phyloP scores from a whole-genome alignment of 2,329 filamentous ascomycete species.

The Lanzia echinophila region DNA sequence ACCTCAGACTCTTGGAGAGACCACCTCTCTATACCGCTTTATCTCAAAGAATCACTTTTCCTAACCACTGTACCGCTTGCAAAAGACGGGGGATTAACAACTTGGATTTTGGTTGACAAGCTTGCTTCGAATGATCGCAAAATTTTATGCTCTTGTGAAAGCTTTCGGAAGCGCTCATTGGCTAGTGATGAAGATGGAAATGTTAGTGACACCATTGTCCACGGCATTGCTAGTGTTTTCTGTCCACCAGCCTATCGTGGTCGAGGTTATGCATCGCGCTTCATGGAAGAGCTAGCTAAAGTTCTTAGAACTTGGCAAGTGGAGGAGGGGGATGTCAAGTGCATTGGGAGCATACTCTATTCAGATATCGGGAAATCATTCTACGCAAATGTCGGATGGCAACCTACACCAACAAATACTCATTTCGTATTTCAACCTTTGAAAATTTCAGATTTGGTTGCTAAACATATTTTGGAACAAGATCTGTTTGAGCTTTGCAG shows the following conservation, averaged over 20 bases:
- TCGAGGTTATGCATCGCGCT: conserved; percentile 66
- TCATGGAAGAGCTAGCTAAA: conserved; percentile 59
- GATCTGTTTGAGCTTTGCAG: conserved; percentile 55
- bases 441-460: conserved; percentile 21
- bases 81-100: conserved; percentile 48
- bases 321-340: conserved; percentile 30
- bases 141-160: conserved; percentile 59
- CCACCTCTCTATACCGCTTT: conserved; percentile 45
- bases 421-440: conserved; percentile 58
- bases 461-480: conserved; percentile 43
- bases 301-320: conserved; percentile 44
- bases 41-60: conserved; percentile 51
- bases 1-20: conserved; percentile 52
- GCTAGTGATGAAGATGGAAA: conserved; percentile 32
- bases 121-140: conserved; percentile 37
- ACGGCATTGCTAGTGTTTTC: conserved; percentile 74
- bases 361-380: conserved; percentile 80
- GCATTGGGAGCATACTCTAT: conserved; percentile 62
- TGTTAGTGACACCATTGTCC: conserved; percentile 50
- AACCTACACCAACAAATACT: conserved; percentile 56
- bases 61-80: conserved; percentile 47
- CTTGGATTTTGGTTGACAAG: conserved; percentile 55
- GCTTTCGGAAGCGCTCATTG: conserved; percentile 50
- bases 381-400: conserved; percentile 72
- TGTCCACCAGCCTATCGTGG: conserved; percentile 59